Evolutionary conservation across 2,329 filamentous ascomycete species (phyloP).

Genomic region (Penicillium griseofulvum): DNA sequence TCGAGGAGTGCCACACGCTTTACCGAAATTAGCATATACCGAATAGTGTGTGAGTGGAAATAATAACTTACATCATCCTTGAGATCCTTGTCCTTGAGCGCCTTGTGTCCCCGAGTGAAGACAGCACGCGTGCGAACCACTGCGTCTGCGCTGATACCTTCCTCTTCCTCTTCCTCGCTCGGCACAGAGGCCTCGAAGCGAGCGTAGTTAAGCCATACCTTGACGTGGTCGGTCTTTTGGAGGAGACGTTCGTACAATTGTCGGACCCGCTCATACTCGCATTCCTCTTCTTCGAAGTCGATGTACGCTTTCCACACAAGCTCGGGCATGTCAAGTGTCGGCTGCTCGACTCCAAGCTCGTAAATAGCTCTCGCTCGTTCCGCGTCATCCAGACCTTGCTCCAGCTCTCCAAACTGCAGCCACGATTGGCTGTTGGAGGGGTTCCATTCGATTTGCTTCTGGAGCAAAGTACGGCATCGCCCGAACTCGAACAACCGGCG

Average conservation of each 20-base stretch:
- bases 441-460: conserved; percentile 93
- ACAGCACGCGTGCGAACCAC: conserved; percentile 78
- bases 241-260: conserved; percentile 85
- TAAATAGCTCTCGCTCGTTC: conserved; percentile 88
- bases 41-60: neutral
- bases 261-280: conserved; percentile 80
- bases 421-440: conserved; percentile 86
- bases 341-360: conserved; percentile 81
- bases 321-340: conserved; percentile 92
- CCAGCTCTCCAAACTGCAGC: conserved; percentile 94
- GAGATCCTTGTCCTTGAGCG: conserved; percentile 84
- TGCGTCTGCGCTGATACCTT: conserved; percentile 73
- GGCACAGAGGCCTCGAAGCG: conserved; percentile 96
- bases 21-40: conserved; percentile 33
- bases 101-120: conserved; percentile 80
- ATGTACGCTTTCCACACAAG: conserved; percentile 97
- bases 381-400: conserved; percentile 84
- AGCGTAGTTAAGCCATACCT: conserved; percentile 99
- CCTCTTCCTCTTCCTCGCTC: conserved; percentile 60
- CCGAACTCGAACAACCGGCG: conserved; percentile 91
- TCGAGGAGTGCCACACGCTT: conserved; percentile 83
- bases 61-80: conserved; percentile 69
- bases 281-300: conserved; percentile 95
- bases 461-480: conserved; percentile 84
- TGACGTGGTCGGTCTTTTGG: conserved; percentile 95